Evolutionary conservation across 164 flowering plant species (phyloP).

Genomic region (Berberis vulgaris): DNA sequence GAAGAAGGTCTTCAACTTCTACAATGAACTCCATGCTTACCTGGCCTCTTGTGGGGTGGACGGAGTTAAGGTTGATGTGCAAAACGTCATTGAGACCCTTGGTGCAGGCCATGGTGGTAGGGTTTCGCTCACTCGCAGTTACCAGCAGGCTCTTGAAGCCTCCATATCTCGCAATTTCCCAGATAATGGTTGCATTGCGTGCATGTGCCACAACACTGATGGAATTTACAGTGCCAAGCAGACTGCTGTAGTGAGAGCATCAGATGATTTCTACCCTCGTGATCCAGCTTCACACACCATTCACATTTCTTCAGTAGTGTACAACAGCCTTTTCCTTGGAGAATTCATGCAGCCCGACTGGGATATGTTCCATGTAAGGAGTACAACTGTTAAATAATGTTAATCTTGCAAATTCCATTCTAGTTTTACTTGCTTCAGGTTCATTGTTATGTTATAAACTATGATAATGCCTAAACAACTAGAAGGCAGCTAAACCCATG

Average conservation of each 20-base stretch:
- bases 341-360: constrained; percentile 99
- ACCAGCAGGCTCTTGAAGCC: constrained; percentile 85
- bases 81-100: constrained; percentile 85
- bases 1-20: constrained; percentile 80
- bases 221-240: constrained; percentile 79
- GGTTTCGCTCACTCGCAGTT: constrained; percentile 79
- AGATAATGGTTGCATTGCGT: constrained; percentile 88
- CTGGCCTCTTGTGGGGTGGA: constrained; percentile 88
- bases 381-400: too few species aligned
- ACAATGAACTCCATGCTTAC: constrained; percentile 87
- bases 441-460: background rate
- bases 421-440: too few species aligned
- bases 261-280: constrained; percentile 93
- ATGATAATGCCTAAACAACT: too few species aligned
- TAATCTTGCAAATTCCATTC: too few species aligned
- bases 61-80: constrained; percentile 95
- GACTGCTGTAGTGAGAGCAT: constrained; percentile 88
- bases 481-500: background rate
- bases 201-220: constrained; percentile 94
- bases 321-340: constrained; percentile 86
- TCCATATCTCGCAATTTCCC: constrained; percentile 71
- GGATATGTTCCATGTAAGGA: constrained; percentile 98
- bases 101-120: constrained; percentile 94
- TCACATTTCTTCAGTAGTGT: constrained; percentile 92
- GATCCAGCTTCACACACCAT: constrained; percentile 98